Evolutionary conservation across 2,329 filamentous ascomycete genomes (phyloP), one percentile per base, ranked within the genome.

Genomic region (Bipolaris sorokiniana): DNA sequence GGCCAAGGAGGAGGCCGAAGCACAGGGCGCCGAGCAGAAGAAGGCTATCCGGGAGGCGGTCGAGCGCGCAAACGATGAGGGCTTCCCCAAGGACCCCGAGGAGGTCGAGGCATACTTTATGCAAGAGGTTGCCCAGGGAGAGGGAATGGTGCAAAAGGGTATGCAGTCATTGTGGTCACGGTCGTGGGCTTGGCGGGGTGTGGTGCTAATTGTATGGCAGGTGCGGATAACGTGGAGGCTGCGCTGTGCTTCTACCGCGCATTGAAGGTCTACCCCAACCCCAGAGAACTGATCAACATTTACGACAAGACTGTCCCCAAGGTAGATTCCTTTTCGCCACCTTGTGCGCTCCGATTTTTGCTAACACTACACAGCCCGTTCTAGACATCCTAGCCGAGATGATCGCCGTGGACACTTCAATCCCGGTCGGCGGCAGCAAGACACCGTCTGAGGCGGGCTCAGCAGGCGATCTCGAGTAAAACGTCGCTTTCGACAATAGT

Each of bases 221-320:
- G 88, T 67, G 80, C 86, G 66, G 86, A 88, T 73, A 82, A 84
- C 38, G 79, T 97, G 57, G 93, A 97, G 65, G 91, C 95, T 49
- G 94, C 95, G 46, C 82, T 98, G 59, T 92, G 91, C 78, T 99
- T 99, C 82, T 99, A 98, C 86, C 96, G 93, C 84, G 95, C 93
- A 42, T 86, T 99, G 67, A 99, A 99, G 86, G 95, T 98, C 69
- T 99, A 99, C 81, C 95, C 95, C 50, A 90, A 91, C 71, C 95
- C 94, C 11, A 86, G 89, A 70, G 95, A 98, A 74, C 83, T 99
- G 70, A 97, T 99, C 77, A 86, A 86, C 72, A 97, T 99, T 78
- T 99, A 99, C 80, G 95, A 99, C 79, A 97, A 96, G 86, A 98
- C 95, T 31, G 93, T 98, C 44, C 90, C 94, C 69, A 97, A 97